phyloP scores from a whole-genome alignment of 768 basidiomycete species.

The Lactarius vividus region DNA sequence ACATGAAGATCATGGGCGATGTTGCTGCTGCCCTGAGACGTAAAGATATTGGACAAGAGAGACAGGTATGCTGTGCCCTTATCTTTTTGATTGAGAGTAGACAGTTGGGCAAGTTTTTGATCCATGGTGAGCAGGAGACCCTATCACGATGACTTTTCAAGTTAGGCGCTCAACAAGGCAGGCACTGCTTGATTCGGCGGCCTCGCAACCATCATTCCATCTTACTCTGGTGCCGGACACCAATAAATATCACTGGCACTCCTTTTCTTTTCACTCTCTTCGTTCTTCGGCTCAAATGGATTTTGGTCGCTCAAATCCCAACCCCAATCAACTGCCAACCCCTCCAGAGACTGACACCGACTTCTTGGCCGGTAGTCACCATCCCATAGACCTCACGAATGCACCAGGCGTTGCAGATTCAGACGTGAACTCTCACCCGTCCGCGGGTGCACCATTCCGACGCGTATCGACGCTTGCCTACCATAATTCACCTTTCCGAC shows the following conservation, averaged over 20 bases:
- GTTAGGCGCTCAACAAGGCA: neutral
- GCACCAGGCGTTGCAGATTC: neutral
- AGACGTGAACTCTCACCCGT: constrained; percentile 5
- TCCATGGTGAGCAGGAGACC: constrained; percentile 48
- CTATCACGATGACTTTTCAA: neutral
- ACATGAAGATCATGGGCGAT: constrained; percentile 59
- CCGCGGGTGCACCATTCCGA: constrained; percentile 36
- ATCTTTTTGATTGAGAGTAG: constrained; percentile 75
- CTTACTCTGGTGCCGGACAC: constrained; percentile 19
- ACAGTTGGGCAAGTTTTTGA: constrained; percentile 57
- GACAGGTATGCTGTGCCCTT: constrained; percentile 73
- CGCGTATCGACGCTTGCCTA: constrained; percentile 55
- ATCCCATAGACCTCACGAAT: constrained; percentile 8
- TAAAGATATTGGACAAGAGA: constrained; percentile 64
- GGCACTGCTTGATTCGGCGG: neutral
- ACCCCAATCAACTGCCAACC: constrained; percentile 27
- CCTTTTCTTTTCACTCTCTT: constrained; percentile 27
- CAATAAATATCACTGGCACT: neutral
- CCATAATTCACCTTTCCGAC: constrained; percentile 43
- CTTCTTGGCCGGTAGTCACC: constrained; percentile 5
- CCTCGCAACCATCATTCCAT: constrained; percentile 17
- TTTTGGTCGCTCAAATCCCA: constrained; percentile 33
- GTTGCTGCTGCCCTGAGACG: constrained; percentile 44
- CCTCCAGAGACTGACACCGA: constrained; percentile 43
- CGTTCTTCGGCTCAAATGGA: constrained; percentile 43